Conservation (phyloP, 495 filamentous ascomycete genomes). For the Staphylotrichum tortipilum region DNA sequence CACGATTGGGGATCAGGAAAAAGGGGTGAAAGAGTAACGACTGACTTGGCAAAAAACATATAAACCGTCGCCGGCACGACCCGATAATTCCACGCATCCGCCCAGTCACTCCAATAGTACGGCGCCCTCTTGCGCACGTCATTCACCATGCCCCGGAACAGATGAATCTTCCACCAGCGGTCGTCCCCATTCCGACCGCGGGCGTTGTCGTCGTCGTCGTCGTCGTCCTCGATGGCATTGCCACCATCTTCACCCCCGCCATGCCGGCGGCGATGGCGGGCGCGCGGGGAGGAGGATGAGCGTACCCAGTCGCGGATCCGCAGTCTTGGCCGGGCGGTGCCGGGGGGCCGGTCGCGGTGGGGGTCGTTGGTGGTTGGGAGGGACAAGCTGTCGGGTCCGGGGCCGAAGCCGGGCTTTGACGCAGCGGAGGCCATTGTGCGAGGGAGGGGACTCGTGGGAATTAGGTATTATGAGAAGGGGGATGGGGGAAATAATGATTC, state of each 20-base stretch:
- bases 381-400: not conserved
- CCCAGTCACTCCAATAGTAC: slow-evolving; percentile 71
- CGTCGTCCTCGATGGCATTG: too few species aligned
- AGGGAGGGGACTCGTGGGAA: too few species aligned
- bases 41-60: slow-evolving; percentile 87
- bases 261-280: slow-evolving; percentile 1
- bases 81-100: slow-evolving; percentile 77
- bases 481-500: too few species aligned
- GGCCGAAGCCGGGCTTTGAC: not conserved
- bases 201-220: slow-evolving; percentile 4
- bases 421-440: not conserved
- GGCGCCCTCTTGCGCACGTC: slow-evolving; percentile 65
- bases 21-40: not conserved
- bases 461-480: too few species aligned
- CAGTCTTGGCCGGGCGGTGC: not conserved
- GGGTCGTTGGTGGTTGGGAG: not conserved
- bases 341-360: not conserved
- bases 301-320: slow-evolving; percentile 7
- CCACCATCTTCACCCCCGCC: too few species aligned
- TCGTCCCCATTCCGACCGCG: slow-evolving; percentile 17
- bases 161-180: slow-evolving; percentile 53
- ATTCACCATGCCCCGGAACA: slow-evolving; percentile 61
- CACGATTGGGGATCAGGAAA: too few species aligned
- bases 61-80: slow-evolving; percentile 74
- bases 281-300: not conserved